Evolutionary conservation across 2,329 filamentous ascomycete species (phyloP).

Genomic region (Teratosphaeria destructans): DNA sequence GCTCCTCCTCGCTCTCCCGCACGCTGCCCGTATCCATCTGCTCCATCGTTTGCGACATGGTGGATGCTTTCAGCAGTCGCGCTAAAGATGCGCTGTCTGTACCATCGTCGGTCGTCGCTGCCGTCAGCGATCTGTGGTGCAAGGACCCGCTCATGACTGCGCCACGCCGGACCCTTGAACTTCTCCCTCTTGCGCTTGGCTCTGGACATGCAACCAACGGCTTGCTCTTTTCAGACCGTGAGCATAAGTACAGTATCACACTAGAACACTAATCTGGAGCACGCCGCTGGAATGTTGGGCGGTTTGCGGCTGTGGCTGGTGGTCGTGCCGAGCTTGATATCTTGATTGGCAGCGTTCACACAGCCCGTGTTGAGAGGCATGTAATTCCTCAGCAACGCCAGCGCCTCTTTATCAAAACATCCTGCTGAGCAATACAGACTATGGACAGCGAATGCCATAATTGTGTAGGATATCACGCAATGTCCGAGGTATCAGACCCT

Average conservation of each 20-base stretch:
- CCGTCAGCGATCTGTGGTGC: not conserved
- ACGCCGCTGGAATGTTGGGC: not conserved
- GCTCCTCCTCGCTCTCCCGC: constrained; percentile 29
- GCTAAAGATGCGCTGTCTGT: not conserved
- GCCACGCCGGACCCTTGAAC: not conserved
- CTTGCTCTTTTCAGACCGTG: not conserved
- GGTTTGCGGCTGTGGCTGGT: not conserved
- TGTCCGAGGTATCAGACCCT: not conserved
- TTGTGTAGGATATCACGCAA: not conserved
- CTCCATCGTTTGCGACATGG: constrained; percentile 38
- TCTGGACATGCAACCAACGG: too few relatives aligned
- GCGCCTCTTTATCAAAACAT: not conserved
- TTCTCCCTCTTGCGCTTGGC: not conserved
- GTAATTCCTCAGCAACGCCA: not conserved
- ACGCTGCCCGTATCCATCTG: constrained; percentile 33
- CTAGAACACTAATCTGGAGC: not conserved
- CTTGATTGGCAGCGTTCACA: too few relatives aligned
- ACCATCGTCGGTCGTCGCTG: not conserved
- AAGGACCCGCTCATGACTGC: not conserved
- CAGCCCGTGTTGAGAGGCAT: not conserved
- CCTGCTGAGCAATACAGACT: not conserved
- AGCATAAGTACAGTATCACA: not conserved
- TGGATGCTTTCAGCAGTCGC: not conserved
- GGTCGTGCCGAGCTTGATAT: not conserved
- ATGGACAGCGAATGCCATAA: not conserved